A percentile compares a stretch with the other conserved stretches of the same genome.
These are phyloP conservation scores for Citrullus colocynthis DNA, from an alignment of 306 rosid genomes.

Conservation along the genomic window DNA sequence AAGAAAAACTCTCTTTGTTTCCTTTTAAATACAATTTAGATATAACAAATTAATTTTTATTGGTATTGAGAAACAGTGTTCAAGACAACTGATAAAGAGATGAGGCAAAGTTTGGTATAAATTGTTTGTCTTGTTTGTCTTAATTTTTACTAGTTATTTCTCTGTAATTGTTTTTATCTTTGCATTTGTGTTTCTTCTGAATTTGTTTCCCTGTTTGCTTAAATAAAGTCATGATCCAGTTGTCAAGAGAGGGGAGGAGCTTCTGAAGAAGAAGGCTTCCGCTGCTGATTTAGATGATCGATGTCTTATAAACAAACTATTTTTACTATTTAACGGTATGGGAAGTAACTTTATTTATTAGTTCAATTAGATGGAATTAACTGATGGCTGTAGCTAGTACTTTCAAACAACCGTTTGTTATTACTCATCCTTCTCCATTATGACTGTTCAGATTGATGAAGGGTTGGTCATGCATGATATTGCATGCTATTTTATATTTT, in stretches of 20 bases:
- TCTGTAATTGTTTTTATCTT: slow-evolving; percentile 6
- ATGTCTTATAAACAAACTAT: slow-evolving; percentile 57
- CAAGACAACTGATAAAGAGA: not conserved
- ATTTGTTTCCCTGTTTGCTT: slow-evolving; percentile 22
- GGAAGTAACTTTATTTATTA: slow-evolving; percentile 6
- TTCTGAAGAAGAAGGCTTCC: slow-evolving; percentile 82
- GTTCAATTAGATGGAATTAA: not conserved
- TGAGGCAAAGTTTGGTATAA: not conserved
- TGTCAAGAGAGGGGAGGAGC: slow-evolving; percentile 90
- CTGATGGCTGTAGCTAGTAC: not conserved
- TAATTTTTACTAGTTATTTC: slow-evolving; percentile 5
- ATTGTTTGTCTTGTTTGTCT: not conserved
- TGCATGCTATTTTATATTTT: not conserved
- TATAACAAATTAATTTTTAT: not conserved
- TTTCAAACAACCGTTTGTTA: not conserved
- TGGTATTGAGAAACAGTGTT: not conserved
- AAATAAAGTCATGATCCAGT: slow-evolving; percentile 79
- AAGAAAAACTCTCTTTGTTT: not conserved
- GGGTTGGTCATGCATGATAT: not conserved
- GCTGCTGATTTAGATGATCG: slow-evolving; percentile 71
- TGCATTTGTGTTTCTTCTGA: slow-evolving; percentile 17
- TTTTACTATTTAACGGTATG: slow-evolving; percentile 77
- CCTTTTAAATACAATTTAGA: not conserved
- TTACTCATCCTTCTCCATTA: not conserved
- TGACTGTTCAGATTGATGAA: not conserved